These are phyloP conservation scores for Mucor saturninus DNA, from an alignment of 371 early-diverging fungal genomes.

Conservation along the genomic window DNA sequence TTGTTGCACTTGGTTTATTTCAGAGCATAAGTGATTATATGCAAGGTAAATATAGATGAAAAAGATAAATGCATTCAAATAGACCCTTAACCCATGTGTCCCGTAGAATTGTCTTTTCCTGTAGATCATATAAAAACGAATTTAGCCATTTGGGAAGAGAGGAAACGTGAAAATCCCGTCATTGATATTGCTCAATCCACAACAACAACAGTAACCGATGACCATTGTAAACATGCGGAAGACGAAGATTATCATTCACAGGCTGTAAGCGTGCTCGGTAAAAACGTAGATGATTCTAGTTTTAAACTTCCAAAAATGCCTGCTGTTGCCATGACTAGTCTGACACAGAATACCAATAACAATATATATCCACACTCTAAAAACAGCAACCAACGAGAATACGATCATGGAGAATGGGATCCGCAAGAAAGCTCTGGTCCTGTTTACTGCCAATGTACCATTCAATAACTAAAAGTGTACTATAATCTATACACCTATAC, in stretches of 20 bases:
- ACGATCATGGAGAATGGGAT: slow-evolving; percentile 25
- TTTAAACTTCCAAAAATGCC: slow-evolving; percentile 37
- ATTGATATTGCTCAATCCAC: slow-evolving; percentile 9
- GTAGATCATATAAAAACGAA: slow-evolving; percentile 47
- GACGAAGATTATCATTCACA: slow-evolving; percentile 26
- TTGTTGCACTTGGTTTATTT: slow-evolving; percentile 72
- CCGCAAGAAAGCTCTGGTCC: slow-evolving; percentile 29
- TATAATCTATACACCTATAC: neutral
- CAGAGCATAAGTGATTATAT: slow-evolving; percentile 47
- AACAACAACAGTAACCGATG: neutral
- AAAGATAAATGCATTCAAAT: neutral
- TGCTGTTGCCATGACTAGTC: slow-evolving; percentile 38
- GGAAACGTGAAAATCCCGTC: slow-evolving; percentile 30
- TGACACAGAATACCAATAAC: slow-evolving; percentile 9
- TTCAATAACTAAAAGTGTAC: slow-evolving; percentile 28
- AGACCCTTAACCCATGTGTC: neutral
- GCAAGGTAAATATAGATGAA: slow-evolving; percentile 32
- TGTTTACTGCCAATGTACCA: slow-evolving; percentile 42
- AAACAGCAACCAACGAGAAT: slow-evolving; percentile 6
- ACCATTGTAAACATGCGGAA: neutral
- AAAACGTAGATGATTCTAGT: slow-evolving; percentile 5
- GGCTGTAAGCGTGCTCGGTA: slow-evolving; percentile 15
- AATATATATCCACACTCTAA: slow-evolving; percentile 16
- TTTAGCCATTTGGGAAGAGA: slow-evolving; percentile 42
- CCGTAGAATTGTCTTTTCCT: slow-evolving; percentile 43